Evolutionary conservation across 202 grass and related monocot genomes (phyloP), one percentile per base, ranked within the genome.

Genomic region (Saccharum hybrid): DNA sequence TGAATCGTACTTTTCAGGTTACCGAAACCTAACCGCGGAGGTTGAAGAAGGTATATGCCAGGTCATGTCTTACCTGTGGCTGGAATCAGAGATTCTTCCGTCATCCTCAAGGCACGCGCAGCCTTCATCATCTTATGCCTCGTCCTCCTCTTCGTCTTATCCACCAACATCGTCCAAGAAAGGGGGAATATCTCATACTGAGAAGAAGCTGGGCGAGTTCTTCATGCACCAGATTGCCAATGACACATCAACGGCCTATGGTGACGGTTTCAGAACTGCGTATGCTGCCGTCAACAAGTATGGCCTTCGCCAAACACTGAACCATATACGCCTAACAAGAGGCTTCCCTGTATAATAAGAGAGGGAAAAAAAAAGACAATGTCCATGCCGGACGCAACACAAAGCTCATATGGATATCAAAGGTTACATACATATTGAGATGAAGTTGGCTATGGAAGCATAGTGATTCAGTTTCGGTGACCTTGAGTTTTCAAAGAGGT

Each of bases 11-110:
- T 60, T 78, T 64, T 74, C 74, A 98, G 95, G 90, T 33, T 98
- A 91, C 77, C 88, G 77, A 57, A 90, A 94, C 80, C 85, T 98
- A 81, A 90, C 60, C 36, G 74, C 85, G 3, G 89, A 93, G 72
- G 85, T 98, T 62, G 95, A 98, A 72, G 92, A 95, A 90, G 95
- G 95, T 72, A 95, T 98, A 88, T 98, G 95, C 81, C 95, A 98
- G 78, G 92, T 98, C 36, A 91, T 98, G 81, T 91, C 92, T 71
- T 90, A 95, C 78, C 61, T 95, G 72, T 98, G 95, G 95, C 83
- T 98, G 26, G 95, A 98, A 67, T 91, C 95, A 5, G 95, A 98
- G 88, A 88, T 90, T 36, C 83, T 94, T 71, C 90, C 95, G 31
- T 77, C 84, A 76, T 87, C 94, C 64, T 84, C 90, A 62, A 86